Base-by-base conservation (phyloP, 1,139 yeast genomes). In the Kodamaea anthophila region DNA sequence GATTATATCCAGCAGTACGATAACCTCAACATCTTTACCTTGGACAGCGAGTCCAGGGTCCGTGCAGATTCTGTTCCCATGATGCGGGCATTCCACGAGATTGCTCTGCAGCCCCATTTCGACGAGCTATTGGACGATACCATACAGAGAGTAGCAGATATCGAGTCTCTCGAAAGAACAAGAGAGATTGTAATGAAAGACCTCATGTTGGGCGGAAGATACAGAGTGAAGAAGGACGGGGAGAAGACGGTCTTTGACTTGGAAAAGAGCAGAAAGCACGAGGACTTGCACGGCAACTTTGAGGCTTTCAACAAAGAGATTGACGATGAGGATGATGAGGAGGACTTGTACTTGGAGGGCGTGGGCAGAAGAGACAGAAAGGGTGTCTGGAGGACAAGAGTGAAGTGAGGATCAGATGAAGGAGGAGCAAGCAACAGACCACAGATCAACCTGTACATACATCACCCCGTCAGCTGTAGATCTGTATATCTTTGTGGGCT, bases 71-170 rank as follows among this genome's bases (percentile, higher is more conserved):
- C 84, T 3, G 81, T 82, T 2, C 88, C 93, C 1, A 83, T 84
- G 94, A 82, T 84, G 94, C 70, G 88, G 43, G 94, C 91, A 2
- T 84, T 84, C 50, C 76, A 81, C 37, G 94, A 84, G 46, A 80
- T 84, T 32, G 82, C 81, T 1, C 58, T 74, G 2, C 77, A 76
- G 52, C 83, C 85, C 0, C 81, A 78, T 13, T 84, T 84, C 44
- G 80, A 80, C 33, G 72, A 77, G 33, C 57, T 83, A n/a, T 55
- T 84, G 21, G 68, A 70, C 11, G 85, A 81, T 35, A 79, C 93
- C 0, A 58, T 75, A n/a, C 76, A 77, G 33, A 60, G 94, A 33
- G 84, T 84, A 2, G 69, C 74, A 7, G 91, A 77, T 23, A 83
- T 84, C 33, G 94, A 84, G 52, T 72, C 86, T 1, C 59, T 84